Conservation (phyloP, 192 early-diverging fungal genomes). For the Geosiphon pyriformis region DNA sequence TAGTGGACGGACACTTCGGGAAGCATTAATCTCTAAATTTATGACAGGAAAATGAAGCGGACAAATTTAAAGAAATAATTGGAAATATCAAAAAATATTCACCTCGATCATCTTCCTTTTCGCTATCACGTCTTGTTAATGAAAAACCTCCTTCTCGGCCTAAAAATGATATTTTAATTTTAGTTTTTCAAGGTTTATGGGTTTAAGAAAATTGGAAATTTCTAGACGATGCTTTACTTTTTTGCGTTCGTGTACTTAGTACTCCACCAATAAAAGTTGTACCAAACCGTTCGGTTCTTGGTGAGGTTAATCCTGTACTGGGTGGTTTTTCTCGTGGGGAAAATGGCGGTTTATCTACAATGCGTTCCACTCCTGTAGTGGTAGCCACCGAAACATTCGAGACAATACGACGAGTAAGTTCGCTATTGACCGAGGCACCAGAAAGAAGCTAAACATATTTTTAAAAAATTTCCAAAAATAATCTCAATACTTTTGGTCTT, state of each 20-base stretch:
- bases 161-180: neutral
- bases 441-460: conserved; percentile 10
- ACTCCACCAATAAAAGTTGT: conserved; percentile 22
- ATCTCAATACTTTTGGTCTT: neutral
- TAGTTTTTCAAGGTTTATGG: neutral
- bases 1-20: conserved; percentile 11
- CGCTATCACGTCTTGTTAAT: neutral
- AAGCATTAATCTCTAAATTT: neutral
- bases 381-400: conserved; percentile 6
- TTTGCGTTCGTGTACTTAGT: conserved; percentile 9
- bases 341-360: conserved; percentile 14
- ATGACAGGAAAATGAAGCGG: neutral
- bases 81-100: neutral
- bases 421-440: conserved; percentile 44
- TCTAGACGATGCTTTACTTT: neutral
- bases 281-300: conserved; percentile 19
- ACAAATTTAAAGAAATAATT: neutral
- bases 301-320: conserved; percentile 18
- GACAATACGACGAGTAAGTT: conserved; percentile 42
- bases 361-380: conserved; percentile 16
- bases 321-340: conserved; percentile 13
- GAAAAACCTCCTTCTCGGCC: conserved; percentile 8
- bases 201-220: neutral
- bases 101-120: neutral
- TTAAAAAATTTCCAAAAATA: neutral